Base-by-base conservation (phyloP, 495 filamentous ascomycete genomes). In the Lophium mytilinum region DNA sequence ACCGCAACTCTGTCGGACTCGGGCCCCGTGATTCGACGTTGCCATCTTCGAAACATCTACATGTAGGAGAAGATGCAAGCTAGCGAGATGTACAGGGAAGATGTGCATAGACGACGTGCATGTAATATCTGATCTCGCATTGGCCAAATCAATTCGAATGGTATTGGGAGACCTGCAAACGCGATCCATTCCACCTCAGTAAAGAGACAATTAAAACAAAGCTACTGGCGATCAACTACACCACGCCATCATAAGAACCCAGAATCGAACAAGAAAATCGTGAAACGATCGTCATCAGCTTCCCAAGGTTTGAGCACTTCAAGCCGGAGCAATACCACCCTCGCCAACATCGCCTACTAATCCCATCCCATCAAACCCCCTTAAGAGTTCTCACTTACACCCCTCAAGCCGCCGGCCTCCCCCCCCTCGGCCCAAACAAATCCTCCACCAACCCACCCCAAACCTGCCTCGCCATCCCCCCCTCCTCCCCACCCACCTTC, bases 361-460 rank as follows among this genome's bases (percentile, higher is more conserved):
- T 24, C 34, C 40, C 8, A 50, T 10, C 36, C 15, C 46, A 11
- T 34, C 41, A 36, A 35, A 11, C 35, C 15, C 57, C 49, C 33
- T 17, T 5, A 49, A 48, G 24, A 2, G 12, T 36, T 14, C 37
- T 9, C 11, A 36, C n/a, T 6, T 19, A 21, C 11, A 1, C 39
- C 11, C 37, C 36, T 49, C 50, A 37, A 40, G 41, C 30, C 34
- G 15, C 41, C 30, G 19, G 37, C 49, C 49, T 10, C 15, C n/a
- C 24, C 41, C n/a, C 11, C 53, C 62, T 69, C 9, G 63, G 40
- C 30, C 79, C 79, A 50, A 84, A 67, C 18, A 84, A 57, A 71
- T 85, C 82, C 54, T 85, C 81, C 55, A 83, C 50, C 21, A 85
- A 72, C 1, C 80, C 80, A 59, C 66, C 55, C 76, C 78, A 82